Base-by-base conservation (phyloP, 108 stramenopile species). In the Thalassiosira profunda region DNA sequence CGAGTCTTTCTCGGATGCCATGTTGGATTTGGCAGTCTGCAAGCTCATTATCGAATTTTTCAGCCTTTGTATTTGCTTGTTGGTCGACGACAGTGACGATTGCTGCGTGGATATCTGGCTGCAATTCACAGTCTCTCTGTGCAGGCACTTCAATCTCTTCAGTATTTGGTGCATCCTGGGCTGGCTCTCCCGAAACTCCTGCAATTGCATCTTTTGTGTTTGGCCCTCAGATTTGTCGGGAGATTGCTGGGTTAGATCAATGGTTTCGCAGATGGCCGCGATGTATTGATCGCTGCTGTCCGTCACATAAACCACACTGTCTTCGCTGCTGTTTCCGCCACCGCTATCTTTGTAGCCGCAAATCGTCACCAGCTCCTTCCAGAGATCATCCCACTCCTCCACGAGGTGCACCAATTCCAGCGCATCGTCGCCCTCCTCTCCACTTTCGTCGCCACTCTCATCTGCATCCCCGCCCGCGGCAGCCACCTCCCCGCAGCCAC, bases 311-410 rank as follows among this genome's bases (percentile, higher is more conserved):
- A 24, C 35, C 14, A 31, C 18, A 1, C 21, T 34, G 4, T 62
- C 43, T 12, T 8, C 43, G 7, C 46, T 25, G 34, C 1, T 17
- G 17, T 45, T 17, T 4, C 33, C 42, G 2, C 55, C 35, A 38
- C 41, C 51, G 33, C 15, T 31, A 3, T 29, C 21, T 29, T 30
- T 10, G 51, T 17, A 15, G 48, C 30, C 14, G 4, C 25, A 41
- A 15, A 72, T 9, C 10, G 7, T 25, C 14, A 30, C 29, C 63
- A 74, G 53, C 25, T 74, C 63, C 15, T 58, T 63, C 35, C 41
- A 58, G 15, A 74, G 40, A 7, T 34, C 55, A 6, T 64, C 56
- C 63, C 59, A 74, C 11, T 74, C 63, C 15, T 48, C 24, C 20
- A 20, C 48, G 10, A 63, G 21, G 24, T 57, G 42, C 28, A 57